Evolutionary conservation across 1,284 basidiomycete species (phyloP).

Genomic region (Heterobasidion occidentale): DNA sequence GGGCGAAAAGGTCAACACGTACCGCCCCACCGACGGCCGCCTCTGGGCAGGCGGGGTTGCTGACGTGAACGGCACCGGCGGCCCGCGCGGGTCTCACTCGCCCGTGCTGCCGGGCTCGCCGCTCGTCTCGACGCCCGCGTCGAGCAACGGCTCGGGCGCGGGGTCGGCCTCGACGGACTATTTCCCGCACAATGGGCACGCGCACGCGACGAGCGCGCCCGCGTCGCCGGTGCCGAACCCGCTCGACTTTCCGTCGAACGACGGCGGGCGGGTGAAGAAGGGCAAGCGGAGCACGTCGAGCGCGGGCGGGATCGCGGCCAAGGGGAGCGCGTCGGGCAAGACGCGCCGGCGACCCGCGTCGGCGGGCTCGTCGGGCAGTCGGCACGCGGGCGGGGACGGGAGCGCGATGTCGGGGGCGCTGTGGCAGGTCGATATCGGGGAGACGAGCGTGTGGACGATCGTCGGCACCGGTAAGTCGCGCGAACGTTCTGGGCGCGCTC

Average conservation of each 20-base stretch:
- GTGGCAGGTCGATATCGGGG: conserved; percentile 83
- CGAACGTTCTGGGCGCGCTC: background rate
- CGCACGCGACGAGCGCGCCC: conserved; percentile 25
- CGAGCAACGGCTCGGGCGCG: conserved; percentile 18
- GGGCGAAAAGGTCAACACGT: conserved; percentile 85
- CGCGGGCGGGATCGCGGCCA: conserved; percentile 56
- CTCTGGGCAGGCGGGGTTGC: conserved; percentile 32
- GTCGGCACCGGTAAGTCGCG: conserved; percentile 69
- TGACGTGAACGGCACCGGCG: conserved; percentile 19
- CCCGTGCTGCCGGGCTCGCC: conserved; percentile 63
- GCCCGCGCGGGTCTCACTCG: conserved; percentile 41
- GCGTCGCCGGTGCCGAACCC: conserved; percentile 50
- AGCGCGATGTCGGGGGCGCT: conserved; percentile 64
- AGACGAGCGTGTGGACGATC: conserved; percentile 91
- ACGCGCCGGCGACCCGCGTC: conserved; percentile 66
- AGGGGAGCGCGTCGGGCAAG: conserved; percentile 39
- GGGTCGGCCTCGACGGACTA: conserved; percentile 45
- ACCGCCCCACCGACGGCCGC: conserved; percentile 75
- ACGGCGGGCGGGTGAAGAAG: conserved; percentile 76
- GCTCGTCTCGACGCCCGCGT: conserved; percentile 53
- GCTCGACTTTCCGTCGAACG: conserved; percentile 67
- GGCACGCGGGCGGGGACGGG: conserved; percentile 56
- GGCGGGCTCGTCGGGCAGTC: conserved; percentile 57
- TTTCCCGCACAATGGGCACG: conserved; percentile 30
- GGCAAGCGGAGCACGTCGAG: conserved; percentile 69